Conservation (phyloP, 805 yeast species). For the Brettanomyces bruxellensis region DNA sequence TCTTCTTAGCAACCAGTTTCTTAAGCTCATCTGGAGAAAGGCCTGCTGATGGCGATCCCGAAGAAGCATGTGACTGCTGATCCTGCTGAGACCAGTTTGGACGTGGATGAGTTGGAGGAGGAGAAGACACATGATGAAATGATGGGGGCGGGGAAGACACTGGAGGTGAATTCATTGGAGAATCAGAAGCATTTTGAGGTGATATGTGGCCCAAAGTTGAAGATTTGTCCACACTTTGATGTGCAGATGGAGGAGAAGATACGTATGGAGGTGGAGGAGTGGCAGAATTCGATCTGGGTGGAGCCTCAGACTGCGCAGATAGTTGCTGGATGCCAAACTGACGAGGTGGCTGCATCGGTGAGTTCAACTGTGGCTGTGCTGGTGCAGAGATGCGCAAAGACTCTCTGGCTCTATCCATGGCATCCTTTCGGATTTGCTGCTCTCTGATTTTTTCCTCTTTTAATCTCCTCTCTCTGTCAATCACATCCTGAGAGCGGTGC, state of each 20-base stretch:
- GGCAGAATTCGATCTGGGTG: slow-evolving; percentile 1
- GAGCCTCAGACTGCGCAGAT: background rate
- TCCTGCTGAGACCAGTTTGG: slow-evolving; percentile 11
- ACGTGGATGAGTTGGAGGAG: slow-evolving; percentile 20
- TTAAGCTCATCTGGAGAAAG: background rate
- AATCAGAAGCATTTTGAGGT: no score
- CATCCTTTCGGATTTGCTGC: slow-evolving; percentile 20
- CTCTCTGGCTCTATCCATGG: slow-evolving; percentile 18
- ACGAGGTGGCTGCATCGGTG: background rate
- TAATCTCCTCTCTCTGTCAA: slow-evolving; percentile 14
- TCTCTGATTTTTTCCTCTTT: slow-evolving; percentile 17
- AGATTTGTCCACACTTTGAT: no score
- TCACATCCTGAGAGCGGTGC: slow-evolving; percentile 17
- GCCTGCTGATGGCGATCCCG: slow-evolving; percentile 2
- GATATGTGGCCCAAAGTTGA: no score
- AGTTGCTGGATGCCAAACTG: background rate
- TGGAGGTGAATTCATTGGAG: background rate
- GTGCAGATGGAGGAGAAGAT: no score
- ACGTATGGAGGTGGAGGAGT: background rate
- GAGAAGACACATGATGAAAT: slow-evolving; percentile 7
- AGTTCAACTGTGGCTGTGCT: background rate
- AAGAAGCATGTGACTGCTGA: slow-evolving; percentile 2
- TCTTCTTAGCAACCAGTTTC: background rate
- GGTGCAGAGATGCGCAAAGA: background rate
- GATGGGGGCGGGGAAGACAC: slow-evolving; percentile 8